phyloP scores from a whole-genome alignment of 768 basidiomycete genomes.

The Tephrocybe sp. region DNA sequence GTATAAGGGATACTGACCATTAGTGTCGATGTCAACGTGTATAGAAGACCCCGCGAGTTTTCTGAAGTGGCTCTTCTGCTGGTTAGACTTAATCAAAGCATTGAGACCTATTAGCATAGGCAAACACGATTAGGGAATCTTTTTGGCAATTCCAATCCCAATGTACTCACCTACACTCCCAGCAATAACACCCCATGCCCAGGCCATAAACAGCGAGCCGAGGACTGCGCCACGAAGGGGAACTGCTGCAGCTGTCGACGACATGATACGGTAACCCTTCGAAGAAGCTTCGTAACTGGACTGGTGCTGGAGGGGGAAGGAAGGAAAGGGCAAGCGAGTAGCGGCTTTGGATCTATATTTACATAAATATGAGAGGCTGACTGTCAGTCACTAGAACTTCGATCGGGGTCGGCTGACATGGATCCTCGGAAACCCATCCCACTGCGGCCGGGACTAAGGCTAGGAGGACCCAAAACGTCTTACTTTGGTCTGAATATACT shows the following conservation, averaged over 20 bases:
- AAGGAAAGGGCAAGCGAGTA: background rate
- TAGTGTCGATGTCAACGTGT: slow-evolving; percentile 33
- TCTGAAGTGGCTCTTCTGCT: slow-evolving; percentile 29
- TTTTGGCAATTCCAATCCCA: background rate
- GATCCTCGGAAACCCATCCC: too few species aligned
- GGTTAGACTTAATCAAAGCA: slow-evolving; percentile 39
- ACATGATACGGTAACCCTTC: background rate
- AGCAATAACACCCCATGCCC: slow-evolving; percentile 19
- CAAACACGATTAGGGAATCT: background rate
- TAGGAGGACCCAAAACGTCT: too few species aligned
- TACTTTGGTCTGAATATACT: too few species aligned
- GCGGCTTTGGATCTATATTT: background rate
- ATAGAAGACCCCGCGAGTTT: slow-evolving; percentile 29
- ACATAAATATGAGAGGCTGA: too few species aligned
- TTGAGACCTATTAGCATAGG: slow-evolving; percentile 30
- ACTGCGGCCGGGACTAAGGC: too few species aligned
- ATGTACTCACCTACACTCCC: slow-evolving; percentile 17
- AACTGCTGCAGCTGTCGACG: background rate
- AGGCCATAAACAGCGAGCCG: slow-evolving; percentile 17
- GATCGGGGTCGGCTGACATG: too few species aligned
- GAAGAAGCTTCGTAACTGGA: background rate
- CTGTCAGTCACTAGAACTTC: background rate
- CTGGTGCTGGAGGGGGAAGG: background rate
- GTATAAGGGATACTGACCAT: slow-evolving; percentile 21
- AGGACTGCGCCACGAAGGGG: slow-evolving; percentile 13